These are phyloP conservation scores for Orbilia brochopaga DNA, from an alignment of 2,329 filamentous ascomycete genomes.

Conservation along the genomic window DNA sequence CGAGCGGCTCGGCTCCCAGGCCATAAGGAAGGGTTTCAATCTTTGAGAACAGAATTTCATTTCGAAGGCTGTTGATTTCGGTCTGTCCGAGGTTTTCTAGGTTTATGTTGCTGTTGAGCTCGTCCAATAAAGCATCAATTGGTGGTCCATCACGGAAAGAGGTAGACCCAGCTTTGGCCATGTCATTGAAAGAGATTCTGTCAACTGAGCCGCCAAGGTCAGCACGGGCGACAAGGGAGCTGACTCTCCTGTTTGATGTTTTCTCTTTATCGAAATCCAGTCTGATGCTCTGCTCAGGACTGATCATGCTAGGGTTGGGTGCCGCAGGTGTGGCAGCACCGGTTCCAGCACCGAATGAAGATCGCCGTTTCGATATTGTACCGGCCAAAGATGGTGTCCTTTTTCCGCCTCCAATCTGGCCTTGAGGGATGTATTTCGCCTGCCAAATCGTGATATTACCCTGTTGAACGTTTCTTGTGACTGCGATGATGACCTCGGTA, in stretches of 20 bases:
- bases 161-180: slow-evolving; percentile 70
- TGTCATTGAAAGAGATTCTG: slow-evolving; percentile 77
- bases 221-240: slow-evolving; percentile 84
- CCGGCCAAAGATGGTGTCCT: slow-evolving; percentile 63
- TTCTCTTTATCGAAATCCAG: slow-evolving; percentile 63
- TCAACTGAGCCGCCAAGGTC: slow-evolving; percentile 87
- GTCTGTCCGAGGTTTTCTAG: slow-evolving; percentile 64
- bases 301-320: slow-evolving; percentile 72
- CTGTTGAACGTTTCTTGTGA: slow-evolving; percentile 79
- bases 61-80: slow-evolving; percentile 73
- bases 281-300: slow-evolving; percentile 74
- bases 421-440: slow-evolving; percentile 75
- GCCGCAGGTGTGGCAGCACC: slow-evolving; percentile 76
- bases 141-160: slow-evolving; percentile 71
- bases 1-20: slow-evolving; percentile 56
- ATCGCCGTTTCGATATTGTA: slow-evolving; percentile 70
- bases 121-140: slow-evolving; percentile 72
- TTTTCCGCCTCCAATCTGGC: slow-evolving; percentile 63
- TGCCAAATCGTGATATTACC: slow-evolving; percentile 85
- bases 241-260: slow-evolving; percentile 78
- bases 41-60: slow-evolving; percentile 74
- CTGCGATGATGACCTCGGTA: slow-evolving; percentile 70
- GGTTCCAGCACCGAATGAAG: slow-evolving; percentile 71
- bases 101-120: slow-evolving; percentile 67
- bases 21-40: slow-evolving; percentile 72